A percentile compares a stretch with the other conserved stretches of the same genome.
These are phyloP conservation scores for Torulaspora globosa DNA, from an alignment of 1,139 yeast species.

Conservation along the genomic window DNA sequence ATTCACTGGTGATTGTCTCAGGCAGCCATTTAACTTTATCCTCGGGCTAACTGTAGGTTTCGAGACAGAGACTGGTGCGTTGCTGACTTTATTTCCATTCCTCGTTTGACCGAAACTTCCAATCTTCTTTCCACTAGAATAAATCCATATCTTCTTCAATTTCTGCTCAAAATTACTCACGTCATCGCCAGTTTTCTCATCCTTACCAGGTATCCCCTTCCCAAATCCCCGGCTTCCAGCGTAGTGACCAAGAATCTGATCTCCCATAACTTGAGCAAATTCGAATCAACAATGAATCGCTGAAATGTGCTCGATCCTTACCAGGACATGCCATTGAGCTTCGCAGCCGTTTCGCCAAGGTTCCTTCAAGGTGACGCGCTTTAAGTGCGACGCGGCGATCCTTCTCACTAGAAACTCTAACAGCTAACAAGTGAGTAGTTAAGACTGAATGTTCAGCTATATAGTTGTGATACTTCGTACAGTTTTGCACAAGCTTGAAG, in stretches of 20 bases:
- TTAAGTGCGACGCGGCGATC: background rate
- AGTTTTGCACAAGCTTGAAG: too few species aligned
- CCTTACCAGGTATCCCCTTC: background rate
- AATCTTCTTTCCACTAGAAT: conserved; percentile 3
- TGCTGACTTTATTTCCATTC: background rate
- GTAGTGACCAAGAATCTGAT: background rate
- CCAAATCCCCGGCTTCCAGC: background rate
- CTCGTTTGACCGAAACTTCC: background rate
- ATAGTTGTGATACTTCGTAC: background rate
- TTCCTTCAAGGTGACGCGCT: background rate
- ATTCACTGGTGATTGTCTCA: background rate
- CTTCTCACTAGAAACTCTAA: background rate
- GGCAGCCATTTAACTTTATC: background rate
- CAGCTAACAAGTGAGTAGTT: background rate
- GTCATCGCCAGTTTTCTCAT: background rate
- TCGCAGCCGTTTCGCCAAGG: background rate
- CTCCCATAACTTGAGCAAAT: background rate
- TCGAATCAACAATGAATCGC: background rate
- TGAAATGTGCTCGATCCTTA: background rate
- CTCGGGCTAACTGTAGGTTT: background rate
- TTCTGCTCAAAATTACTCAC: conserved; percentile 1
- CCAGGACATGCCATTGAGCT: background rate
- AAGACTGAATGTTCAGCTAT: background rate
- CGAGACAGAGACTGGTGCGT: background rate
- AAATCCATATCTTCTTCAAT: conserved; percentile 8